phyloP scores from a whole-genome alignment of 73 alveolate genomes.

The Paramecium octaurelia region DNA sequence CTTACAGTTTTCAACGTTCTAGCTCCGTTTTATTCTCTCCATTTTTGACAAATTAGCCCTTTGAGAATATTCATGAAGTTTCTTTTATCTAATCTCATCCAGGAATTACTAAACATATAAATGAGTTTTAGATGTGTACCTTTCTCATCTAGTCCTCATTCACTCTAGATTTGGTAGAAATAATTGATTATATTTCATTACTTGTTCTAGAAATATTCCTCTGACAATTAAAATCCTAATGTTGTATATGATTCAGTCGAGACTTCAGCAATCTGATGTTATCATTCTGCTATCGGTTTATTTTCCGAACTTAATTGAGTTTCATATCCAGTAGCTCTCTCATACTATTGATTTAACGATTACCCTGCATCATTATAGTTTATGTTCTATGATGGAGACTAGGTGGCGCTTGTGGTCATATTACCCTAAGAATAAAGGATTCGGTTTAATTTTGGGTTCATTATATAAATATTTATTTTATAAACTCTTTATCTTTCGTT shows the following conservation, averaged over 20 bases:
- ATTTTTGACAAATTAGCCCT: neutral
- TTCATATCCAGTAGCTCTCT: slow-evolving; percentile 22
- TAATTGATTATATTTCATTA: neutral
- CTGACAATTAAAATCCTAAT: neutral
- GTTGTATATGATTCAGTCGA: slow-evolving; percentile 11
- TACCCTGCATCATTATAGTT: slow-evolving; percentile 5
- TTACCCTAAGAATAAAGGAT: neutral
- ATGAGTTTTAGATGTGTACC: neutral
- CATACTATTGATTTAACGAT: neutral
- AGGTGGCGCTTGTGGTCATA: neutral
- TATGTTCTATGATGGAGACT: neutral
- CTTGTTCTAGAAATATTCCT: slow-evolving; percentile 26
- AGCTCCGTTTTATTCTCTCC: neutral
- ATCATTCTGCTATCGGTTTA: neutral
- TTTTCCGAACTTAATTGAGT: slow-evolving; percentile 29
- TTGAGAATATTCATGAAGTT: neutral
- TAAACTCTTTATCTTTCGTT: neutral
- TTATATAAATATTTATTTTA: neutral
- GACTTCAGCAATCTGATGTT: neutral
- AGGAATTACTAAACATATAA: neutral
- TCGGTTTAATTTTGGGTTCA: neutral
- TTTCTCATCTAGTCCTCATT: neutral
- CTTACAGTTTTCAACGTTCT: neutral
- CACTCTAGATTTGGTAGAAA: neutral
- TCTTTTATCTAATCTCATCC: neutral